Base-by-base conservation (phyloP, 345 rosid species). In the Populus euphratica region DNA sequence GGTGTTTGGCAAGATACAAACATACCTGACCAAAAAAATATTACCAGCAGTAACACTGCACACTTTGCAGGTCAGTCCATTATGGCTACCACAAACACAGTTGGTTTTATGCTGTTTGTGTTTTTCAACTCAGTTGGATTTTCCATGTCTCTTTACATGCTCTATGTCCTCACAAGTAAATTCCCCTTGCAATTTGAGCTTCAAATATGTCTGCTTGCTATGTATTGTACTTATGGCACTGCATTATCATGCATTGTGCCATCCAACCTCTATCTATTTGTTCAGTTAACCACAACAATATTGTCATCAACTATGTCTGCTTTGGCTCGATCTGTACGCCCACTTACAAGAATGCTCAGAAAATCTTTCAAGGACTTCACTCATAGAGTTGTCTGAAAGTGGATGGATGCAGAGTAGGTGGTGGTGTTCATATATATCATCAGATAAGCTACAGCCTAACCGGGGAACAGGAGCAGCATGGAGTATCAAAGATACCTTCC, bases 111-210 rank as follows among this genome's bases (percentile, higher is more conserved):
- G 35, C 36, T 86, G 41, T 80, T 85, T 20, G 84, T 82, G 29
- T 36, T 86, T 59, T 86, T 83, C 79, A 88, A 88, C 84, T 80
- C 91, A 9, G 61, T 88, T 2, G 91, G 90, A 21, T 50, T 71
- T 56, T 49, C 86, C 1, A 47, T 81, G 77, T 84, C 92, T 4
- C 88, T 87, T 59, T 78, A 74, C 18, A 84, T 84, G 89, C 85
- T 89, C 74, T 80, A 70, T 65, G 73, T 89, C 79, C 89, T 91
- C 73, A 86, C 90, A 36, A 76, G 76, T 12, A 85, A 86, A 17
- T 91, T 89, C 39, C 92, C 94, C 0, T 10, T 86, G 81, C 88
- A 79, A 43, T 80, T 86, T 54, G 87, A 89, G 86, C 86, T 90
- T 73, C 89, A 81, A 65, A 47, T 88, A 1, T 89, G 87, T 36